Evolutionary conservation across 2,329 filamentous ascomycete species (phyloP), one percentile per base, ranked within the genome.

Genomic region (Simplicillium sp.): DNA sequence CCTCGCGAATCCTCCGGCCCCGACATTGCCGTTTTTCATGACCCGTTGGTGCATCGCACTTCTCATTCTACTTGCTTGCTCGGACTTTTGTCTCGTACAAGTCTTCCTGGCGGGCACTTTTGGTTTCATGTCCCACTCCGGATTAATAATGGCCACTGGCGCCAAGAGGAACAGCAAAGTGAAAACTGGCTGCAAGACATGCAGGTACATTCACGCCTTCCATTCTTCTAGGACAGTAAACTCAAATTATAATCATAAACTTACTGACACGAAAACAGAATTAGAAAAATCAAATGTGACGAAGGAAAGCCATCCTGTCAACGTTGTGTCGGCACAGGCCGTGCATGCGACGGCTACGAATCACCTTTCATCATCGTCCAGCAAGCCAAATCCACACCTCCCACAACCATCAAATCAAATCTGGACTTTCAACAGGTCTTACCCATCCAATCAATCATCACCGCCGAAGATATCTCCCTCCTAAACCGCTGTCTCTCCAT

Each of bases 141-240:
- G 20, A 25, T n/a, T 25, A 25, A 25, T 25, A 25, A 25, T 25
- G 20, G 20, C 20, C 9, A 25, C 5, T 25, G 20, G 20, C 20
- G 20, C 20, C 20, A 25, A 25, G 20, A 5, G 20, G 20, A 25
- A 25, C 9, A 25, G 20, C 20, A 25, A 25, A 9, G 61, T 65
- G 13, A 67, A 66, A 44, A 66, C 62, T 12, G 64, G 63, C 37
- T 67, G 64, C 50, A 49, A 45, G 49, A 67, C 64, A 39, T 67
- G 64, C 60, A 62, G 62, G 64, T 66, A 15, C 56, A 60, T 58
- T 40, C 16, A 37, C 42, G 28, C 36, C n/a, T n/a, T n/a, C n/a
- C n/a, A n/a, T n/a, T n/a, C n/a, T n/a, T n/a, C n/a, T n/a, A n/a
- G n/a, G n/a, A n/a, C n/a, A n/a, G n/a, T n/a, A n/a, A n/a, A n/a